These are phyloP conservation scores for Anthracocystis walkeri DNA, from an alignment of 1,284 basidiomycete species.

Conservation along the genomic window DNA sequence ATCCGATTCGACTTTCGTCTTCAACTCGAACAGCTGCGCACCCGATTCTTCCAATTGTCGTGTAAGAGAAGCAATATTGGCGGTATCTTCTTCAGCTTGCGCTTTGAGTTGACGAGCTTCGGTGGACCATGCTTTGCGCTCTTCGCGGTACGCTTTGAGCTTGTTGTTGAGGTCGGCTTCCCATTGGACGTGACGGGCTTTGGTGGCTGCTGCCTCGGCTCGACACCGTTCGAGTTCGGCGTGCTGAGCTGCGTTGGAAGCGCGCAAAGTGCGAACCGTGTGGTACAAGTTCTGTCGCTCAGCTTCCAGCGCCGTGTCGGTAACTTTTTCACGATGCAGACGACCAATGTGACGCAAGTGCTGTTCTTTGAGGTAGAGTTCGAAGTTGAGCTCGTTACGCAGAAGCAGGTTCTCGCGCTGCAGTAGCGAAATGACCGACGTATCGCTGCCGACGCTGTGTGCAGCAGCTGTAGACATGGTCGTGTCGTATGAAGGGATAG, in stretches of 20 bases:
- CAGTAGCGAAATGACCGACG: conserved; percentile 36
- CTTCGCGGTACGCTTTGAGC: conserved; percentile 63
- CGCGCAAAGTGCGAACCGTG: conserved; percentile 54
- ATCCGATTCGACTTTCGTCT: conserved; percentile 45
- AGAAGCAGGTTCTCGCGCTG: conserved; percentile 62
- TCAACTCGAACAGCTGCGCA: conserved; percentile 58
- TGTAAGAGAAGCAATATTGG: conserved; percentile 33
- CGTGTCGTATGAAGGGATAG: conserved; percentile 13
- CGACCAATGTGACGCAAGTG: conserved; percentile 68
- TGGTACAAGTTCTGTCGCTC: conserved; percentile 68
- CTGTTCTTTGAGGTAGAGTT: conserved; percentile 69
- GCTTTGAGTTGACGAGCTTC: conserved; percentile 56
- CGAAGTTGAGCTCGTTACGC: conserved; percentile 66
- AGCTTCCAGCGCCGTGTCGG: conserved; percentile 63
- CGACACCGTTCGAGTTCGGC: conserved; percentile 52
- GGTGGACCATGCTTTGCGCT: conserved; percentile 59
- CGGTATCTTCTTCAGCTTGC: conserved; percentile 48
- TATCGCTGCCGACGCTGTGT: conserved; percentile 17
- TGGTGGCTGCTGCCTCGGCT: conserved; percentile 54
- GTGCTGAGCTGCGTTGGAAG: conserved; percentile 38
- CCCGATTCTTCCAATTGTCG: conserved; percentile 52
- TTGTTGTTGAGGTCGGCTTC: conserved; percentile 65
- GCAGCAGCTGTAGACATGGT: conserved; percentile 1
- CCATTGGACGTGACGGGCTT: conserved; percentile 60
- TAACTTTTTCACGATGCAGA: conserved; percentile 67